Conservation (phyloP, 73 alveolate genomes). For the Symbiodinium natans region DNA sequence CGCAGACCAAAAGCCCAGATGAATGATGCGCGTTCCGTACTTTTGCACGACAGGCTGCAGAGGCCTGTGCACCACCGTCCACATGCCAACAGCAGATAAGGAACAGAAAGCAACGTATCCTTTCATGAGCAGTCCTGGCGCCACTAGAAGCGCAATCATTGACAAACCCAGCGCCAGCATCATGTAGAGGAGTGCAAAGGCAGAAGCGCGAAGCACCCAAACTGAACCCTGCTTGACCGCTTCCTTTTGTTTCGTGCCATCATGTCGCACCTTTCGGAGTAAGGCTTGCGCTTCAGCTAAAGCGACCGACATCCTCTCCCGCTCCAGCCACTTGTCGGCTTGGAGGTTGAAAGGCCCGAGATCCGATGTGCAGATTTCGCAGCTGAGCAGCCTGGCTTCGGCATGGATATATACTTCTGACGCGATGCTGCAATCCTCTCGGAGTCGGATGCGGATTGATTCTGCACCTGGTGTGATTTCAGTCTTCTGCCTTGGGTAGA, state of each 20-base stretch:
- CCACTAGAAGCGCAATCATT: not conserved
- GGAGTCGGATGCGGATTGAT: not conserved
- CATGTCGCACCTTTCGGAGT: not conserved
- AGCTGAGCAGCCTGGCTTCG: not conserved
- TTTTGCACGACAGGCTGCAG: not conserved
- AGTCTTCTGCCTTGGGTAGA: not conserved
- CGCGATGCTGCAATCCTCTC: not conserved
- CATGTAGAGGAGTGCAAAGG: not conserved
- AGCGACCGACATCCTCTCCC: not conserved
- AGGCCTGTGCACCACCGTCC: not conserved
- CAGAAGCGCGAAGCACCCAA: too few relatives aligned
- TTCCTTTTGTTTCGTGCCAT: not conserved
- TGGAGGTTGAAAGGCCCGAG: not conserved
- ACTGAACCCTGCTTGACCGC: too few relatives aligned
- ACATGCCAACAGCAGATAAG: too few relatives aligned
- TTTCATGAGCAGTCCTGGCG: not conserved
- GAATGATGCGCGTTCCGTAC: not conserved
- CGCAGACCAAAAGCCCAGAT: not conserved
- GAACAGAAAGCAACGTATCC: not conserved
- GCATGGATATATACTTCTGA: not conserved
- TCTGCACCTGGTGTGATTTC: not conserved
- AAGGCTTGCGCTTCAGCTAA: not conserved
- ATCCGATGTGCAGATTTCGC: not conserved
- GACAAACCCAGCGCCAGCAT: not conserved
- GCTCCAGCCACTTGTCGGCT: not conserved